Evolutionary conservation across 1,284 basidiomycete genomes (phyloP).

Genomic region (Cryptococcus sp.): DNA sequence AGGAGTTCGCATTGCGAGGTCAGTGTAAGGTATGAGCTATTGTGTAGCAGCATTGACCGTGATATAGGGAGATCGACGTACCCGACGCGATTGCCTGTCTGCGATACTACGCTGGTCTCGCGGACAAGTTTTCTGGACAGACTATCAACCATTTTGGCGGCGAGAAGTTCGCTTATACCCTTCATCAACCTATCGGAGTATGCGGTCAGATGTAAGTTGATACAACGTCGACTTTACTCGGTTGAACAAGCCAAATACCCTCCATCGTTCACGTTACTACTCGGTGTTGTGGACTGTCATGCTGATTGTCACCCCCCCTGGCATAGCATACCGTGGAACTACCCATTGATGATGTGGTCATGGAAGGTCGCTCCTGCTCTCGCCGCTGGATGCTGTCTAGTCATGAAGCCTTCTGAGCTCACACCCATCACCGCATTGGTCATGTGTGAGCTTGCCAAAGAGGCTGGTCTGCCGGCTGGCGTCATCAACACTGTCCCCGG

Average conservation of each 20-base stretch:
- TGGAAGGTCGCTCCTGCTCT: slow-evolving; percentile 92
- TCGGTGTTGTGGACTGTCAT: too few species aligned
- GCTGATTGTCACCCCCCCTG: slow-evolving; percentile 8
- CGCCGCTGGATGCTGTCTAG: slow-evolving; percentile 60
- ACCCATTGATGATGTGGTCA: slow-evolving; percentile 76
- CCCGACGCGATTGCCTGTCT: slow-evolving; percentile 76
- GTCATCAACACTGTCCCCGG: slow-evolving; percentile 87
- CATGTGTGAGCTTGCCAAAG: slow-evolving; percentile 52
- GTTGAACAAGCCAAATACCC: too few species aligned
- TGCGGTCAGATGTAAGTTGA: slow-evolving; percentile 77
- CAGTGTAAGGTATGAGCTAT: slow-evolving; percentile 14
- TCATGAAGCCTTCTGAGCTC: slow-evolving; percentile 76
- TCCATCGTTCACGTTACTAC: too few species aligned
- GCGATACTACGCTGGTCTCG: slow-evolving; percentile 71
- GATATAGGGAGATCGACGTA: slow-evolving; percentile 75
- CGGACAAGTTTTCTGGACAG: slow-evolving; percentile 65
- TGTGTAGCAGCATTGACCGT: slow-evolving; percentile 26
- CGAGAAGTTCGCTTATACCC: slow-evolving; percentile 78
- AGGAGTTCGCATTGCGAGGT: slow-evolving; percentile 73
- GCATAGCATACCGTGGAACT: slow-evolving; percentile 45
- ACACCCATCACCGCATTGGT: slow-evolving; percentile 83
- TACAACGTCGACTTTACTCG: not conserved
- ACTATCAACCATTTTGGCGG: slow-evolving; percentile 49
- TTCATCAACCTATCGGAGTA: slow-evolving; percentile 91
- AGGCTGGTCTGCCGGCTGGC: slow-evolving; percentile 78